Percentiles rank a stretch among this genome's conserved stretches.
These are phyloP conservation scores for Bidens hawaiensis DNA, from an alignment of 140 eudicot species.

Conservation along the genomic window DNA sequence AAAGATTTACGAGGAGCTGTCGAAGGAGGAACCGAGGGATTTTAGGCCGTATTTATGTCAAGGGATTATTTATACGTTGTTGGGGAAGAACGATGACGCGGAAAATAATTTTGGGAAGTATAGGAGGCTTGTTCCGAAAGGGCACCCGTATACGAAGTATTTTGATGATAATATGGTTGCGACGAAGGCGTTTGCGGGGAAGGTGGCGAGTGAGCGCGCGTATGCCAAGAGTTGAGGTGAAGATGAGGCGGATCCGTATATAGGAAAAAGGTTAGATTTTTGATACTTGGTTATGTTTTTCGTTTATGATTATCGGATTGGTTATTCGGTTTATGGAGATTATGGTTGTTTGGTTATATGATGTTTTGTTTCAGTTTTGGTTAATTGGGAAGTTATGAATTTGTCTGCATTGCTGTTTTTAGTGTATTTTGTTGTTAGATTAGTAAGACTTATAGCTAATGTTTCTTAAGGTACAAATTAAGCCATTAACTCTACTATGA, in stretches of 20 bases:
- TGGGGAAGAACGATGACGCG: constrained; percentile 66
- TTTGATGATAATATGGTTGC: constrained; percentile 86
- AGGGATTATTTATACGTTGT: constrained; percentile 78
- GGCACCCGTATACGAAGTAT: constrained; percentile 68
- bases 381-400: too few species aligned
- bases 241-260: constrained; percentile 13
- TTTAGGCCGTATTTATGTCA: constrained; percentile 89
- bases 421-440: too few species aligned
- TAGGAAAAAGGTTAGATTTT: constrained; percentile 33
- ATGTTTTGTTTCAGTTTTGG: too few species aligned
- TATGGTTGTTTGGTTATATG: constrained; percentile 2
- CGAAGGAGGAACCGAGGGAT: constrained; percentile 85
- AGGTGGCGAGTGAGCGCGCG: constrained; percentile 58
- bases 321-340: neutral
- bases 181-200: constrained; percentile 61
- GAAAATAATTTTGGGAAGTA: constrained; percentile 69
- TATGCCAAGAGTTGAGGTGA: constrained; percentile 28
- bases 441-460: too few species aligned
- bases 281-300: constrained; percentile 21
- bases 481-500: too few species aligned
- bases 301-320: neutral
- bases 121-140: constrained; percentile 79
- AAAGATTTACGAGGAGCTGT: constrained; percentile 64
- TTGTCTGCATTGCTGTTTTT: too few species aligned
- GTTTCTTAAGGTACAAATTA: too few species aligned